Evolutionary conservation across 2,329 filamentous ascomycete genomes (phyloP).

Genomic region (Hypomyces perniciosus): DNA sequence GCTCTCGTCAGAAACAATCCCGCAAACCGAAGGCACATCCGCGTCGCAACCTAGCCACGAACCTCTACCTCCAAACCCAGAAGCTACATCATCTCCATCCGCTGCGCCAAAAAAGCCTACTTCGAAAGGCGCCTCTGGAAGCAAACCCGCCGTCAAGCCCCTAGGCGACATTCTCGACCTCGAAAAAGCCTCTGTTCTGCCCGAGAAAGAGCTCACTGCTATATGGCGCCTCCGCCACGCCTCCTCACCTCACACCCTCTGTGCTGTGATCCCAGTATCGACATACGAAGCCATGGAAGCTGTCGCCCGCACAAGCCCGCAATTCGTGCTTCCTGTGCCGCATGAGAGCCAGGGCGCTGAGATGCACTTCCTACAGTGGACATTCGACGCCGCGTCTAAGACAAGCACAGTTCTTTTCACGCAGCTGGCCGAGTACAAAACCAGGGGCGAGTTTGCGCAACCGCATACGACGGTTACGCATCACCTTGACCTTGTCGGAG

Average conservation of each 20-base stretch:
- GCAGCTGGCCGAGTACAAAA: slow-evolving; percentile 86
- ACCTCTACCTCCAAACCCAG: slow-evolving; percentile 23
- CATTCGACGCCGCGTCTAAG: slow-evolving; percentile 63
- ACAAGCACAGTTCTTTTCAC: slow-evolving; percentile 84
- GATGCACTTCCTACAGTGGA: slow-evolving; percentile 96
- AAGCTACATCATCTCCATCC: not conserved
- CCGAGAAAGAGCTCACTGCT: slow-evolving; percentile 73
- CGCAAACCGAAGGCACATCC: slow-evolving; percentile 31
- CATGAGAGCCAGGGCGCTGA: slow-evolving; percentile 66
- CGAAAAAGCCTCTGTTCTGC: slow-evolving; percentile 65
- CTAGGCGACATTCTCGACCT: slow-evolving; percentile 63
- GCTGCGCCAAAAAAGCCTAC: slow-evolving; percentile 12
- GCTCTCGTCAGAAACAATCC: slow-evolving; percentile 18
- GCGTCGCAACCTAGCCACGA: slow-evolving; percentile 30
- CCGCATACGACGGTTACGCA: slow-evolving; percentile 94
- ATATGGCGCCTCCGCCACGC: slow-evolving; percentile 90
- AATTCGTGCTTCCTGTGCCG: slow-evolving; percentile 86
- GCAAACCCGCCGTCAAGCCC: slow-evolving; percentile 35
- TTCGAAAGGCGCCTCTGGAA: slow-evolving; percentile 14
- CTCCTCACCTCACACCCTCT: slow-evolving; percentile 65
- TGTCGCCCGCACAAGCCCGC: slow-evolving; percentile 68
- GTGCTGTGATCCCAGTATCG: slow-evolving; percentile 67
- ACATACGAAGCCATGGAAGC: slow-evolving; percentile 69
- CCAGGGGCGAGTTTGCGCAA: slow-evolving; percentile 79
- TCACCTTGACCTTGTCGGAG: slow-evolving; percentile 70